Evolutionary conservation across 176 grass and related monocot species (phyloP).

Genomic region (Aechmea fasciata): DNA sequence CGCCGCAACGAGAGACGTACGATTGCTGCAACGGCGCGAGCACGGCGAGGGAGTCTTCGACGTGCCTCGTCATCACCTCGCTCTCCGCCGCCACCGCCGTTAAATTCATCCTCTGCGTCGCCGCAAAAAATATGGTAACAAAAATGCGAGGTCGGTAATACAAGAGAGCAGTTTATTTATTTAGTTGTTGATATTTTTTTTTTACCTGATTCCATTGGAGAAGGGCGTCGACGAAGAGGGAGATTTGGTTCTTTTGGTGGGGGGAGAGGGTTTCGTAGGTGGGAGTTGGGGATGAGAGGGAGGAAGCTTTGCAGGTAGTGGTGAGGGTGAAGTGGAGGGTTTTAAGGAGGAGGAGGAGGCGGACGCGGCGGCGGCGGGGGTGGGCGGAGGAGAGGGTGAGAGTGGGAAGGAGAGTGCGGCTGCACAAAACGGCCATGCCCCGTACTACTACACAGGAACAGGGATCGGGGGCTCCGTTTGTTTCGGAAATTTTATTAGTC

Average conservation of each 20-base stretch:
- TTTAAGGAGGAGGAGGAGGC: background rate
- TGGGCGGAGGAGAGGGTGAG: background rate
- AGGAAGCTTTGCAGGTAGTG: background rate
- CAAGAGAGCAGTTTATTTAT: background rate
- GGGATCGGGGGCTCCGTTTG: too few relatives aligned
- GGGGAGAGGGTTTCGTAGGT: constrained; percentile 27
- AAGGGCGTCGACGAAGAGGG: constrained; percentile 53
- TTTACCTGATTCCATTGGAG: constrained; percentile 80
- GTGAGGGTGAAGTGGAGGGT: background rate
- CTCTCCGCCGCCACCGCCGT: constrained; percentile 62
- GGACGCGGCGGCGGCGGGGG: background rate
- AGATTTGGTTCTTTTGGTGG: constrained; percentile 62
- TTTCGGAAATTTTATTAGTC: too few relatives aligned
- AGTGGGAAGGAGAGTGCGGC: constrained; percentile 19
- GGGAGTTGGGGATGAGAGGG: background rate
- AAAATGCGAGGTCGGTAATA: background rate
- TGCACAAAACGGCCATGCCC: background rate
- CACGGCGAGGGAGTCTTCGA: constrained; percentile 56
- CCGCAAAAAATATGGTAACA: background rate
- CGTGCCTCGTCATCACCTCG: constrained; percentile 84
- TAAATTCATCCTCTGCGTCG: constrained; percentile 73
- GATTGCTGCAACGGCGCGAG: constrained; percentile 45
- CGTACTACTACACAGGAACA: background rate
- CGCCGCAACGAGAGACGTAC: constrained; percentile 29
- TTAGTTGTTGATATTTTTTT: background rate